These are phyloP conservation scores for Auricularia sp. DNA, from an alignment of 768 basidiomycete species.

Conservation along the genomic window DNA sequence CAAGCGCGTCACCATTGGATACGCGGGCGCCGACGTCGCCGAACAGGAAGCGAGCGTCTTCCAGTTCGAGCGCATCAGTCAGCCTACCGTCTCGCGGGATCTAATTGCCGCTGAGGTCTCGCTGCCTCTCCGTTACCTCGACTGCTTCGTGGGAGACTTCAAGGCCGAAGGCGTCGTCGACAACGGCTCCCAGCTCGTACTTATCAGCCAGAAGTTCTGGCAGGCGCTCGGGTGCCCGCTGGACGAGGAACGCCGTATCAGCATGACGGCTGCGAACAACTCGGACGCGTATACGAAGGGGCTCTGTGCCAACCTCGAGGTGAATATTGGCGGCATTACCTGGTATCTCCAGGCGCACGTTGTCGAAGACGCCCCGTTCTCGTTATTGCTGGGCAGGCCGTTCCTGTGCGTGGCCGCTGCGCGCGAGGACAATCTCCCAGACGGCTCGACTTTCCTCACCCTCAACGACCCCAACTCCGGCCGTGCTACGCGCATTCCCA, in stretches of 20 bases:
- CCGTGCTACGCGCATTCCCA: background rate
- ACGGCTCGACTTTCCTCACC: background rate
- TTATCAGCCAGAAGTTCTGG: background rate
- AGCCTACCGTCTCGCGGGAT: background rate
- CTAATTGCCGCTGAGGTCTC: background rate
- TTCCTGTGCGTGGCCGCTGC: slow-evolving; percentile 1
- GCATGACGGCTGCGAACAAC: background rate
- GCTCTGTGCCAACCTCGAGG: background rate
- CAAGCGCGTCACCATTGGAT: background rate
- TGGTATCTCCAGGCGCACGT: slow-evolving; percentile 9
- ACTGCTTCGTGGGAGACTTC: background rate
- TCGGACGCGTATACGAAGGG: background rate
- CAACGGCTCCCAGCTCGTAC: background rate
- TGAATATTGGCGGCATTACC: slow-evolving; percentile 1
- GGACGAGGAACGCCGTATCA: background rate
- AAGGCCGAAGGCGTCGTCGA: background rate
- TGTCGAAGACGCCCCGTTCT: slow-evolving; percentile 9
- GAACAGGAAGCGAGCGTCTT: background rate
- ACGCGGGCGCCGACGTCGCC: background rate
- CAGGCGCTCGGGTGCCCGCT: background rate
- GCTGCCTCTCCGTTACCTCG: background rate
- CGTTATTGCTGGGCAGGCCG: slow-evolving; percentile 7
- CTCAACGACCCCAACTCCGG: background rate
- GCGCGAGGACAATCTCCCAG: background rate
- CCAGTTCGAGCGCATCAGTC: background rate